Percentiles rank a stretch among this genome's conserved stretches.
Conservation (phyloP, 208 protist species). For the Kentomonas sorsogonicus region DNA sequence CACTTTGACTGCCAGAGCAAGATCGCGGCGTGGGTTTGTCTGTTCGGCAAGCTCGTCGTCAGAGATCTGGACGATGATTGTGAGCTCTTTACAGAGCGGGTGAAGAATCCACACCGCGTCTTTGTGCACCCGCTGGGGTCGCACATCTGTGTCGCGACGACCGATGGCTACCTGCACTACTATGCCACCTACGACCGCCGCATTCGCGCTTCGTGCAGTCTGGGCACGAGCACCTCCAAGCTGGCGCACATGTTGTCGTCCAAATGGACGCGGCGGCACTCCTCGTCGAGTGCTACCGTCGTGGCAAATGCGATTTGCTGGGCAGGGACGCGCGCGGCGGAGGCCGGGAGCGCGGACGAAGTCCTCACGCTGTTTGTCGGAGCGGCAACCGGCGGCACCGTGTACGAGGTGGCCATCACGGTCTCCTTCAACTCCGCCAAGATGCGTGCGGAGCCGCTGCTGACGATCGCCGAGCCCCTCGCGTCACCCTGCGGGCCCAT, state of each 20-base stretch:
- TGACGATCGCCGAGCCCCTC: background rate
- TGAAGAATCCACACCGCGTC: conserved; percentile 61
- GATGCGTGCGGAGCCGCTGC: background rate
- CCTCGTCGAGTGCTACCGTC: background rate
- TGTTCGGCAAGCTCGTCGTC: conserved; percentile 37
- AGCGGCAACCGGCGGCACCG: background rate
- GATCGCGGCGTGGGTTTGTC: conserved; percentile 45
- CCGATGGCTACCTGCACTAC: conserved; percentile 60
- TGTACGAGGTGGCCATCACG: background rate
- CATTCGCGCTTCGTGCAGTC: conserved; percentile 18
- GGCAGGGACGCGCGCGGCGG: background rate
- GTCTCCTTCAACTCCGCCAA: background rate
- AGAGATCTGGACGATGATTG: conserved; percentile 37
- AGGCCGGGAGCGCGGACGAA: background rate
- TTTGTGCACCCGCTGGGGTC: conserved; percentile 63
- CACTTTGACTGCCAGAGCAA: conserved; percentile 70
- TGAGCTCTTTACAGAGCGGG: conserved; percentile 17
- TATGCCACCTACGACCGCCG: conserved; percentile 28
- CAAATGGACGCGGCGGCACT: too few species aligned
- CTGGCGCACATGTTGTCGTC: too few species aligned
- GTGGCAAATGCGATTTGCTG: conserved; percentile 1
- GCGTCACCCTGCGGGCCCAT: background rate
- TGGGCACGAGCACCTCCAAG: conserved; percentile 17
- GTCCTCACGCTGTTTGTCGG: background rate
- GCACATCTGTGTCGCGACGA: conserved; percentile 35